Conservation (phyloP, 495 filamentous ascomycete species). For the Aspergillus sclerotioniger region DNA sequence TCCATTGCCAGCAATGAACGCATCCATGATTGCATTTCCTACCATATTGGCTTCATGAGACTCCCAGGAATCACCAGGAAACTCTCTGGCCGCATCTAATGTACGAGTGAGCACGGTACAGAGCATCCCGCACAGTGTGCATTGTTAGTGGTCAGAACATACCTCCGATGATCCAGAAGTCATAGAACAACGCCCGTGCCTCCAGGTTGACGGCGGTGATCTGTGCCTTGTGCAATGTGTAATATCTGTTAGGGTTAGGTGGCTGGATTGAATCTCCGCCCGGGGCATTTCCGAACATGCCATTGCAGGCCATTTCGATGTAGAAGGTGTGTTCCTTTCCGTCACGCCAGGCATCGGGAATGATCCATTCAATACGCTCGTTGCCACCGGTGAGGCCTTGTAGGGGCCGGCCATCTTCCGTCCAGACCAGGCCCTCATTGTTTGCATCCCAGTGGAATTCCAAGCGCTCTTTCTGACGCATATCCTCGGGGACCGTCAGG, state of each 20-base stretch:
- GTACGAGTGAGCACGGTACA: neutral
- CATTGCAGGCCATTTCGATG: conserved; percentile 97
- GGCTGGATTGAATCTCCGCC: conserved; percentile 88
- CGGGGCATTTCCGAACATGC: conserved; percentile 93
- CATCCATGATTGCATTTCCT: conserved; percentile 82
- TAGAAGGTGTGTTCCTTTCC: conserved; percentile 87
- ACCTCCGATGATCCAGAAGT: conserved; percentile 90
- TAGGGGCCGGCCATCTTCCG: conserved; percentile 78
- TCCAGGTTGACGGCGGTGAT: conserved; percentile 87
- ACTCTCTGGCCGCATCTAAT: conserved; percentile 75
- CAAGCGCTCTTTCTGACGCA: conserved; percentile 69
- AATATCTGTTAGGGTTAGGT: conserved; percentile 78
- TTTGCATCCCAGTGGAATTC: conserved; percentile 95
- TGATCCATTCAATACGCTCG: conserved; percentile 85
- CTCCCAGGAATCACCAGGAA: conserved; percentile 78
- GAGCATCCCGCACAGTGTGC: neutral
- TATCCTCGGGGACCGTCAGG: conserved; percentile 69
- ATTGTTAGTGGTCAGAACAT: conserved; percentile 4
- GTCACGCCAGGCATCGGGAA: conserved; percentile 76
- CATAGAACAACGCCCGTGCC: conserved; percentile 78
- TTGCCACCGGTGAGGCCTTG: conserved; percentile 93
- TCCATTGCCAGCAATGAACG: conserved; percentile 75
- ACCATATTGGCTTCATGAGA: conserved; percentile 80
- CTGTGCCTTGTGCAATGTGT: conserved; percentile 70
- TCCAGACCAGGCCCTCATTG: conserved; percentile 90